Base-by-base conservation (phyloP, 768 basidiomycete genomes). In the Mycena maculata region DNA sequence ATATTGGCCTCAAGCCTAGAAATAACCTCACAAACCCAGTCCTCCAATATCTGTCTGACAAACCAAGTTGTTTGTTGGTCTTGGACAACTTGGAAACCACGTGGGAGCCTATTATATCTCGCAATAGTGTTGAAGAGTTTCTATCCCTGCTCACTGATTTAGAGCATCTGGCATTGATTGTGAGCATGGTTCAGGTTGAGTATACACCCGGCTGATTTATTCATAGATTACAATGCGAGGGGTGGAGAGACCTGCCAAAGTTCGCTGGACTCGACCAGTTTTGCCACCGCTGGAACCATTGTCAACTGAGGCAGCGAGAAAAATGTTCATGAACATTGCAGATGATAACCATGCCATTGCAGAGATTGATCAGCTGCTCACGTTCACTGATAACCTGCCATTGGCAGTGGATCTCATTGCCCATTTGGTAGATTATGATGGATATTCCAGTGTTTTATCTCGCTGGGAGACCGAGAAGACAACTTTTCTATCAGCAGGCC, bases 1-100 rank as follows among this genome's bases (percentile, higher is more conserved):
- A 65, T 53, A 59, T 65, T 30, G 64, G 64, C 1, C 18, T 54
- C 10, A 41, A 39, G 16, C 38, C 53, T 4, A 38, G 53, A 1
- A 15, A 39, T 13, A 20, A 56, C 44, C 42, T 57, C 2, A 45
- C 30, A 12, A 45, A 57, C 6, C 13, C 16, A 1, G 56, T 57
- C 33, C 25, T 45, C 3, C 28, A 57, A 11, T 33, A 45, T 45
- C 42, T 57, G 16, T 45, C 18, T 0, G n/a, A 15, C 13, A 3
- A 15, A 27, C n/a, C 13, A 23, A 8, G 42, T 7, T 45, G 30
- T n/a, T 31, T 57, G 1, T 33, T 57, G 41, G 33, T 57, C n/a
- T 45, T 57, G 42, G 56, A 57, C 22, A 57, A 57, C 30, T 15
- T 57, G 44, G 56, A 57, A 25, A 57, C 56, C 8, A 4, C 27